These are phyloP conservation scores for Falciphora oryzae DNA, from an alignment of 2,329 filamentous ascomycete species.

Conservation along the genomic window DNA sequence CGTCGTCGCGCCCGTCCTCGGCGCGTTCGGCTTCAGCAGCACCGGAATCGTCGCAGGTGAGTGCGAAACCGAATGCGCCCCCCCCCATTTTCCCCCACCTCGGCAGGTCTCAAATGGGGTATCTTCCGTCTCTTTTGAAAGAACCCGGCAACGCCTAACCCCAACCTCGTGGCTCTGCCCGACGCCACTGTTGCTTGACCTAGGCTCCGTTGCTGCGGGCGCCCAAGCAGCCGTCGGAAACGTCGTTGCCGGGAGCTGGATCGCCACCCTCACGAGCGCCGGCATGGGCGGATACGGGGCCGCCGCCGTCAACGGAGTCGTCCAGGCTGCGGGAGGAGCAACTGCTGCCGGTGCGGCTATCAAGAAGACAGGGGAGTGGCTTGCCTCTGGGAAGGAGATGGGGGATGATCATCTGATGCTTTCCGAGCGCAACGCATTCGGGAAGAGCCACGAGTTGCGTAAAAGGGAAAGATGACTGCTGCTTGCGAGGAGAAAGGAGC, in stretches of 20 bases:
- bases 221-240: slow-evolving; percentile 24
- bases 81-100: background rate
- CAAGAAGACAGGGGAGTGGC: background rate
- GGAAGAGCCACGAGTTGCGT: no score
- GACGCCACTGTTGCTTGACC: background rate
- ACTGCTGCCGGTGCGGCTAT: background rate
- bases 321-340: slow-evolving; percentile 15
- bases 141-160: no score
- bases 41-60: slow-evolving; percentile 10
- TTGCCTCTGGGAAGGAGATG: no score
- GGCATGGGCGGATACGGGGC: slow-evolving; percentile 23
- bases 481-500: no score
- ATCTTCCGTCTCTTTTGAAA: background rate
- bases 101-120: background rate
- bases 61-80: background rate
- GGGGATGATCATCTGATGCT: no score
- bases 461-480: no score
- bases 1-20: slow-evolving; percentile 1
- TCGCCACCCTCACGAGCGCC: slow-evolving; percentile 28
- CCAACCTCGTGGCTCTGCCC: no score
- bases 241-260: slow-evolving; percentile 18
- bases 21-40: slow-evolving; percentile 10
- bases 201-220: slow-evolving; percentile 21
- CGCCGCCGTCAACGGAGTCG: slow-evolving; percentile 15
- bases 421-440: no score